Evolutionary conservation across 1,139 yeast species (phyloP).

Genomic region (Diutina sp.): DNA sequence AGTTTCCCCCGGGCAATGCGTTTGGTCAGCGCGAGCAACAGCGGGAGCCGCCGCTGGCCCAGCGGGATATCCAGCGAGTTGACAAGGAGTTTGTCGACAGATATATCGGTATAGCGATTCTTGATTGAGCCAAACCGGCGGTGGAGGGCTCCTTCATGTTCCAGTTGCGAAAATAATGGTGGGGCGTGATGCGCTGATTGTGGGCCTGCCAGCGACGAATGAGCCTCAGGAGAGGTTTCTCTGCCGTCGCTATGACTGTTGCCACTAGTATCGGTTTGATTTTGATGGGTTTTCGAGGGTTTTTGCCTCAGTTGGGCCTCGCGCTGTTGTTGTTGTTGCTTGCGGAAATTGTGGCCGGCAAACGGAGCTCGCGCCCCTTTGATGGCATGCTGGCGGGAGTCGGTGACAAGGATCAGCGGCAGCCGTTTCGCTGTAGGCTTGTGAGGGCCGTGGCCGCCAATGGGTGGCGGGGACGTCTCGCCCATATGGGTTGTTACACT

Average conservation of each 20-base stretch:
- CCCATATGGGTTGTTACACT: not conserved
- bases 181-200: not conserved
- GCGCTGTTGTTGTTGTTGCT: slow-evolving; percentile 23
- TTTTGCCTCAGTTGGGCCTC: slow-evolving; percentile 7
- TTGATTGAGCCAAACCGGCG: slow-evolving; percentile 16
- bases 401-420: slow-evolving; percentile 89
- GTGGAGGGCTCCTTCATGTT: slow-evolving; percentile 10
- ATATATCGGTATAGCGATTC: slow-evolving; percentile 52
- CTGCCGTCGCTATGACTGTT: not conserved
- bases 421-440: slow-evolving; percentile 72
- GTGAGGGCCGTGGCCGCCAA: not conserved
- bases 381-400: slow-evolving; percentile 49
- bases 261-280: not conserved
- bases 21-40: slow-evolving; percentile 3
- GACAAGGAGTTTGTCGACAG: slow-evolving; percentile 58
- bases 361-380: slow-evolving; percentile 72
- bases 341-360: slow-evolving; percentile 46
- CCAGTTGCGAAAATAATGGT: not conserved
- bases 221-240: not conserved
- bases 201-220: not conserved
- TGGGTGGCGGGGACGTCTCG: not conserved
- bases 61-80: slow-evolving; percentile 82
- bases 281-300: slow-evolving; percentile 3
- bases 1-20: not conserved
- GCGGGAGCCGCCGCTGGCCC: slow-evolving; percentile 44